phyloP scores from a whole-genome alignment of 2,329 filamentous ascomycete genomes.

The Coniosporium tulheliwenetii region DNA sequence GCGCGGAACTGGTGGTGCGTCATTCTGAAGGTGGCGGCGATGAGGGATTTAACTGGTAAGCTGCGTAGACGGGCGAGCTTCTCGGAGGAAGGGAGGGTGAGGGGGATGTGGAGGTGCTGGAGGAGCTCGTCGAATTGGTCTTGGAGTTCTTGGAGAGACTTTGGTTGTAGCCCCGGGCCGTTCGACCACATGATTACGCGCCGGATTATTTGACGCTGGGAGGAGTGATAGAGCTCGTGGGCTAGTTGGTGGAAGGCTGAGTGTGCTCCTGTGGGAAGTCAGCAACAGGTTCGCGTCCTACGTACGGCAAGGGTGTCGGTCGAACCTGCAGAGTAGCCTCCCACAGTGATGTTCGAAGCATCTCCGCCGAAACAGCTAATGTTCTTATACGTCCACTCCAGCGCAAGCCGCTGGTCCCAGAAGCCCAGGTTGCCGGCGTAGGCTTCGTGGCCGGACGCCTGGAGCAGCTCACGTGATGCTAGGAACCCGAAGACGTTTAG shows the following conservation, averaged over 20 bases:
- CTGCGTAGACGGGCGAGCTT: slow-evolving; percentile 31
- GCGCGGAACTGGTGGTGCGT: slow-evolving; percentile 39
- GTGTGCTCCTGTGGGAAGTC: slow-evolving; percentile 26
- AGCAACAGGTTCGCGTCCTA: slow-evolving; percentile 2
- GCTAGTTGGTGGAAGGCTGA: slow-evolving; percentile 41
- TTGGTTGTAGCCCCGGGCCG: slow-evolving; percentile 37
- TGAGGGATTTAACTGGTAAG: slow-evolving; percentile 20
- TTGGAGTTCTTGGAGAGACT: slow-evolving; percentile 29
- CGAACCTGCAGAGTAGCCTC: slow-evolving; percentile 38
- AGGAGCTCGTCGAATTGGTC: slow-evolving; percentile 37
- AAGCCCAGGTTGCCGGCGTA: slow-evolving; percentile 36
- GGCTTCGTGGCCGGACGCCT: slow-evolving; percentile 23
- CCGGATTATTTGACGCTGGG: slow-evolving; percentile 30
- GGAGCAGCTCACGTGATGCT: slow-evolving; percentile 29
- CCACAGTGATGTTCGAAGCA: slow-evolving; percentile 34
- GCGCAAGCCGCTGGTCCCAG: slow-evolving; percentile 39
- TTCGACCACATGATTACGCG: slow-evolving; percentile 39
- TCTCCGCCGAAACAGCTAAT: slow-evolving; percentile 36
- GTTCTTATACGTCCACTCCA: slow-evolving; percentile 40
- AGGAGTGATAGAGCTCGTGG: slow-evolving; percentile 36
- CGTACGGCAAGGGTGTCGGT: not conserved
- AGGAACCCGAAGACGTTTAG: slow-evolving; percentile 42
- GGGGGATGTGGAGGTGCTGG: slow-evolving; percentile 25
- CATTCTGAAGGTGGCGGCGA: slow-evolving; percentile 26
- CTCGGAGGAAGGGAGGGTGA: slow-evolving; percentile 19